Conservation (phyloP, 2,329 filamentous ascomycete species). For the Hypomyces rosellus region DNA sequence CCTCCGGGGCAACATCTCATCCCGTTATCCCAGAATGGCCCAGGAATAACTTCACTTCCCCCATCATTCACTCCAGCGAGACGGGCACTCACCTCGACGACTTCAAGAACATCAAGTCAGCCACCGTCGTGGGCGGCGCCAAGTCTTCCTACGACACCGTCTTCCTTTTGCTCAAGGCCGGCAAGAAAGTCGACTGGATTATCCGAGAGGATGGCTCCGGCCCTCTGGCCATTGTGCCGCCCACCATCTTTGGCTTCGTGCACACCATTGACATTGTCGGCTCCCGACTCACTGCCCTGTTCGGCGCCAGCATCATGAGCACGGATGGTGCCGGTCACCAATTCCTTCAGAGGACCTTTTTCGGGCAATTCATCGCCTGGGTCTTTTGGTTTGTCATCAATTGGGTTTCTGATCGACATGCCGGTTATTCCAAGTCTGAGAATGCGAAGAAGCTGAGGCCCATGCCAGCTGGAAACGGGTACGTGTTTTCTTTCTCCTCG, state of each 20-base stretch:
- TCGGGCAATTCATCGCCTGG: slow-evolving; percentile 14
- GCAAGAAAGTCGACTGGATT: slow-evolving; percentile 27
- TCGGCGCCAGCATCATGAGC: slow-evolving; percentile 26
- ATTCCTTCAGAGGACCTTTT: slow-evolving; percentile 20
- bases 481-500: too few relatives aligned
- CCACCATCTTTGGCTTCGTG: slow-evolving; percentile 18
- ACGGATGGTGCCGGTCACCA: slow-evolving; percentile 19
- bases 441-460: slow-evolving; percentile 18
- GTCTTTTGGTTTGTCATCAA: slow-evolving; percentile 17
- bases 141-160: slow-evolving; percentile 30
- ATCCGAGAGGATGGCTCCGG: slow-evolving; percentile 26
- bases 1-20: slow-evolving; percentile 17
- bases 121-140: slow-evolving; percentile 25
- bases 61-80: slow-evolving; percentile 24
- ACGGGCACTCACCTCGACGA: slow-evolving; percentile 12
- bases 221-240: slow-evolving; percentile 25
- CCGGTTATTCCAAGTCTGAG: slow-evolving; percentile 19
- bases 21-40: slow-evolving; percentile 19
- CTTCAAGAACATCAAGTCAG: slow-evolving; percentile 7
- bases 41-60: slow-evolving; percentile 14
- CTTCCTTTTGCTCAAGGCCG: slow-evolving; percentile 22
- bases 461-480: slow-evolving; percentile 15
- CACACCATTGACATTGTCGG: slow-evolving; percentile 23
- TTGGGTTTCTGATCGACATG: slow-evolving; percentile 15
- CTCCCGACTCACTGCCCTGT: slow-evolving; percentile 18